Evolutionary conservation across 1,284 basidiomycete species (phyloP).

Genomic region (Ceratobasidium sp.): DNA sequence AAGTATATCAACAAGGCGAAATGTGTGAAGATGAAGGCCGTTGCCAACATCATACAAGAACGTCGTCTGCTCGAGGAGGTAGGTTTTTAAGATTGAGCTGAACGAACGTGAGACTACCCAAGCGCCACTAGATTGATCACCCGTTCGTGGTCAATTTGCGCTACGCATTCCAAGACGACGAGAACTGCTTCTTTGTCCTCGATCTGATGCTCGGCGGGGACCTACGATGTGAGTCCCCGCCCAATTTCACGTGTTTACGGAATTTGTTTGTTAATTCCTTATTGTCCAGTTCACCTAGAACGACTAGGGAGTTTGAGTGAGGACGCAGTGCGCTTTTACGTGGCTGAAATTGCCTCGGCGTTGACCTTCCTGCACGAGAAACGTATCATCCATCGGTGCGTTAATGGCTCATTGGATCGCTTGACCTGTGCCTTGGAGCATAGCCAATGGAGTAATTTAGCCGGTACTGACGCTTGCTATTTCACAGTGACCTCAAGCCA

Average conservation of each 20-base stretch:
- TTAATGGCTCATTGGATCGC: conserved; percentile 44
- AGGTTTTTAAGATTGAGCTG: conserved; percentile 48
- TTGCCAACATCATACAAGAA: conserved; percentile 97
- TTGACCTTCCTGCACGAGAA: conserved; percentile 91
- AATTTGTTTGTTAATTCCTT: conserved; percentile 30
- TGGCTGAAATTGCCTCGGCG: conserved; percentile 88
- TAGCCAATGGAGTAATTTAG: not conserved
- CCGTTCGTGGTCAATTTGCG: conserved; percentile 94
- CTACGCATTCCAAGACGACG: conserved; percentile 98
- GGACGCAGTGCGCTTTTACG: conserved; percentile 87
- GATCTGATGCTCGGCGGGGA: conserved; percentile 98
- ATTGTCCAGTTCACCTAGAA: conserved; percentile 81
- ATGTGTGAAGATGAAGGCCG: conserved; percentile 98
- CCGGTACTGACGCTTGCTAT: conserved; percentile 1
- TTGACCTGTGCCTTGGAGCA: no score
- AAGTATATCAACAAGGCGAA: conserved; percentile 99
- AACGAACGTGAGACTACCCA: conserved; percentile 12
- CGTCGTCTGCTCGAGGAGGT: conserved; percentile 93
- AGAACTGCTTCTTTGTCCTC: conserved; percentile 97
- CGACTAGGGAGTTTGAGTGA: conserved; percentile 83
- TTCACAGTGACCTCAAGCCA: conserved; percentile 88
- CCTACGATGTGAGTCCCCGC: conserved; percentile 78
- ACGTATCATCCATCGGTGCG: conserved; percentile 93
- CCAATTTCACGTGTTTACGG: conserved; percentile 9
- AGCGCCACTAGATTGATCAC: conserved; percentile 82